These are phyloP conservation scores for Patellifolia procumbens DNA, from an alignment of 179 eudicot species.

Conservation along the genomic window DNA sequence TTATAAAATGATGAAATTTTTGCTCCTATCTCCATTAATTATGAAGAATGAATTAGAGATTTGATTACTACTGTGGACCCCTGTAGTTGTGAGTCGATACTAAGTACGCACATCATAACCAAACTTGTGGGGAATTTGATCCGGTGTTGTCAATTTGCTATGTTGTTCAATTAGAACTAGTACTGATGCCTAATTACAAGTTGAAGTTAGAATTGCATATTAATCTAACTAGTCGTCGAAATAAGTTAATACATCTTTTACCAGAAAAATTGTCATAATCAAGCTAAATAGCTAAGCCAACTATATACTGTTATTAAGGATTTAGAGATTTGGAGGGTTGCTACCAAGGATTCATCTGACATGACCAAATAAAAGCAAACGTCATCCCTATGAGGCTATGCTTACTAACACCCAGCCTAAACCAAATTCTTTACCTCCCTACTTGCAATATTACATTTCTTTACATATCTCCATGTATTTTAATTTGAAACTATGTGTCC, in stretches of 20 bases:
- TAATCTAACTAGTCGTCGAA: constrained; percentile 1
- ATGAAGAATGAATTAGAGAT: too few relatives aligned
- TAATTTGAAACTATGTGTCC: too few relatives aligned
- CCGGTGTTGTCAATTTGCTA: constrained; percentile 14
- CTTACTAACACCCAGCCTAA: background rate
- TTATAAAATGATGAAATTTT: background rate
- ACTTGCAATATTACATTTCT: background rate
- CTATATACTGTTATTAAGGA: background rate
- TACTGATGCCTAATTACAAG: background rate
- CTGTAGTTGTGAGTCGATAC: background rate
- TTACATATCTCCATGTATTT: background rate
- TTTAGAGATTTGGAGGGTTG: background rate
- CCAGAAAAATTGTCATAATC: background rate
- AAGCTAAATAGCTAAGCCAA: background rate
- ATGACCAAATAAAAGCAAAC: background rate
- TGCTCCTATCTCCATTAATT: background rate
- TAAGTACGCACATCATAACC: background rate
- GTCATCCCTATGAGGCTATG: background rate
- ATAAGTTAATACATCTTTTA: background rate
- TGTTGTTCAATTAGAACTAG: background rate
- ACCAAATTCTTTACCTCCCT: background rate
- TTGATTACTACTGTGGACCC: background rate
- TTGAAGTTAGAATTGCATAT: background rate
- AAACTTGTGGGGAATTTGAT: background rate
- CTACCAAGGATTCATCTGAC: too few relatives aligned